Evolutionary conservation across 1,284 basidiomycete genomes (phyloP).

Genomic region (Coniferiporia weirii): DNA sequence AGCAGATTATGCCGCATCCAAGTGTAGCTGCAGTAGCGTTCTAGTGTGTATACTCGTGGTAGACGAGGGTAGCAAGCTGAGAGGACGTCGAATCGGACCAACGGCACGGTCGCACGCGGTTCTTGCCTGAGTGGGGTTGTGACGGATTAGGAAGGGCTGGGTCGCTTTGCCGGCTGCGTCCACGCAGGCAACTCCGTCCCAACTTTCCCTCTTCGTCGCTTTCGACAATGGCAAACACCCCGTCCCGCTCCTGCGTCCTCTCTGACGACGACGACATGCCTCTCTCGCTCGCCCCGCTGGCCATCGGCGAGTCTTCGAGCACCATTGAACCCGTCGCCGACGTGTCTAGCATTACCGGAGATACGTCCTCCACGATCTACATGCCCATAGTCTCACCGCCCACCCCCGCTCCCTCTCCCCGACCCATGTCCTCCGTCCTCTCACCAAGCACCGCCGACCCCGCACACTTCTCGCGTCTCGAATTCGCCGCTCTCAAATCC

Average conservation of each 20-base stretch:
- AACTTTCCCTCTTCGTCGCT: background rate
- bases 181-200: background rate
- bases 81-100: too few relatives aligned
- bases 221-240: background rate
- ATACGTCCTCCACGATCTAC: slow-evolving; percentile 35
- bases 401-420: slow-evolving; percentile 65
- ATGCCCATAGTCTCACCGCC: slow-evolving; percentile 61
- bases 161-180: background rate
- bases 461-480: slow-evolving; percentile 29
- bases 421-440: slow-evolving; percentile 24
- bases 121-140: too few relatives aligned
- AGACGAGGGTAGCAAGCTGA: too few relatives aligned
- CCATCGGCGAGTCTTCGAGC: background rate
- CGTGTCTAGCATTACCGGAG: background rate
- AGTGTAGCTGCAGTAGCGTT: too few relatives aligned
- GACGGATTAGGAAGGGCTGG: too few relatives aligned
- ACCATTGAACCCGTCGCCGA: background rate
- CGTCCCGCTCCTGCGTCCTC: too few relatives aligned
- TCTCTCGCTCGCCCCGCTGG: too few relatives aligned
- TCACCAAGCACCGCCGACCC: slow-evolving; percentile 25
- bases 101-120: too few relatives aligned
- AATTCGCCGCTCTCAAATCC: slow-evolving; percentile 33
- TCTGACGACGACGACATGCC: too few relatives aligned
- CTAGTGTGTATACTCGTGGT: too few relatives aligned
- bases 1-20: background rate